These are phyloP conservation scores for Paecilomyces dactylethromorphus DNA, from an alignment of 2,329 filamentous ascomycete species.

Conservation along the genomic window DNA sequence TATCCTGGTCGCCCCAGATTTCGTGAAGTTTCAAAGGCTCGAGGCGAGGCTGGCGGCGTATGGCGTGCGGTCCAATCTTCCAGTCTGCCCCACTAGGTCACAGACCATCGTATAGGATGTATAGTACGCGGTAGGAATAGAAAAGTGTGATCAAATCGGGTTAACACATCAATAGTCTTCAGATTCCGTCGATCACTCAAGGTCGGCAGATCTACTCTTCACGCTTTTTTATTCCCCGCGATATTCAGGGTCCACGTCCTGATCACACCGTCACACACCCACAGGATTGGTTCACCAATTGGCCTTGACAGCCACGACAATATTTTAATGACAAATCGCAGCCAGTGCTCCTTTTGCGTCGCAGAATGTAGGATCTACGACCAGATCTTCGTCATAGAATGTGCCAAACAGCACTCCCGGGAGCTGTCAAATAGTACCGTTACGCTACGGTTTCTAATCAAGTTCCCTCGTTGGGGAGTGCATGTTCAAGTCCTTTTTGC, in stretches of 20 bases:
- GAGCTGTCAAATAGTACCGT: background rate
- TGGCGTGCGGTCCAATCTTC: background rate
- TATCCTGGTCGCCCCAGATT: background rate
- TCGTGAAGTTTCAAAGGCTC: background rate
- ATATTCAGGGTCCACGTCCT: background rate
- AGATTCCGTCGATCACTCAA: slow-evolving; percentile 30
- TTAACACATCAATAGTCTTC: slow-evolving; percentile 34
- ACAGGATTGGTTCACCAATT: background rate
- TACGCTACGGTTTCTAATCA: background rate
- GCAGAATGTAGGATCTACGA: background rate
- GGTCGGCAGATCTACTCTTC: slow-evolving; percentile 19
- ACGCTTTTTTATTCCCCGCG: slow-evolving; percentile 1
- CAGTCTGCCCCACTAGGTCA: background rate
- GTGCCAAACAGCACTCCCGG: background rate
- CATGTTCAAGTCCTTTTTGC: background rate
- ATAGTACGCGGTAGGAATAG: background rate
- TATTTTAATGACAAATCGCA: background rate
- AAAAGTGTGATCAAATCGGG: slow-evolving; percentile 17
- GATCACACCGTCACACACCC: background rate
- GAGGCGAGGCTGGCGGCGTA: background rate
- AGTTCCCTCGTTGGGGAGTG: background rate
- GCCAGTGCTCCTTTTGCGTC: background rate
- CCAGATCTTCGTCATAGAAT: background rate
- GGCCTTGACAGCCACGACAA: background rate
- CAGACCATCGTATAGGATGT: background rate